A percentile compares a stretch with the other conserved stretches of the same genome.
phyloP scores from a whole-genome alignment of 257 asterid genomes.

The Penstemon barbatus region DNA sequence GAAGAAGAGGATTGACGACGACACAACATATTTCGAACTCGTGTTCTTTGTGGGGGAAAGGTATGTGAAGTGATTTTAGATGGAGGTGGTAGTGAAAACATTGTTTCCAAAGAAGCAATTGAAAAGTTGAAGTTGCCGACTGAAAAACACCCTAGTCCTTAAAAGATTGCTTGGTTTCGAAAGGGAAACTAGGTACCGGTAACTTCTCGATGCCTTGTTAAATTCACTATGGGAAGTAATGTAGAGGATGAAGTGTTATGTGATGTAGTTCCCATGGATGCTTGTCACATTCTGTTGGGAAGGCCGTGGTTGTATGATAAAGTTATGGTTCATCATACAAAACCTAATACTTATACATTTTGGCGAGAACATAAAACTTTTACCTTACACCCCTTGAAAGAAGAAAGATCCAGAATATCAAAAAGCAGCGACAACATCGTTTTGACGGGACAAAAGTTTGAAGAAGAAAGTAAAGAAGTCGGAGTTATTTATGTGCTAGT shows the following conservation, averaged over 20 bases:
- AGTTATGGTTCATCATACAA: neutral
- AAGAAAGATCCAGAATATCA: too few relatives aligned
- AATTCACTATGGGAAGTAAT: neutral
- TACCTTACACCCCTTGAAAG: too few relatives aligned
- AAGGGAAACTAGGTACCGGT: neutral
- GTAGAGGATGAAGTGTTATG: neutral
- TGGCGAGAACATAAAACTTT: neutral
- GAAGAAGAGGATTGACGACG: neutral
- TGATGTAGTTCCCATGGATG: neutral
- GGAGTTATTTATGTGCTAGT: too few relatives aligned
- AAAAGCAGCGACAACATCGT: too few relatives aligned
- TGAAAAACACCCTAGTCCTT: neutral
- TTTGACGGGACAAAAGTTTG: too few relatives aligned
- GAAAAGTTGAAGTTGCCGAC: neutral
- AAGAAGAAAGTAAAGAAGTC: too few relatives aligned
- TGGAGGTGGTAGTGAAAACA: too few relatives aligned
- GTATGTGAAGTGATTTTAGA: too few relatives aligned
- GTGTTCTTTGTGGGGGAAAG: too few relatives aligned
- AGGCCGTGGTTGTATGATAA: neutral
- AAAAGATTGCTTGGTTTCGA: neutral
- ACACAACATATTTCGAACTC: neutral
- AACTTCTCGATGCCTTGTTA: neutral
- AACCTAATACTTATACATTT: neutral
- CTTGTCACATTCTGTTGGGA: neutral
- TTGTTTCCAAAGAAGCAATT: neutral